Conservation (phyloP, 257 asterid genomes). For the Henckelia pumila region DNA sequence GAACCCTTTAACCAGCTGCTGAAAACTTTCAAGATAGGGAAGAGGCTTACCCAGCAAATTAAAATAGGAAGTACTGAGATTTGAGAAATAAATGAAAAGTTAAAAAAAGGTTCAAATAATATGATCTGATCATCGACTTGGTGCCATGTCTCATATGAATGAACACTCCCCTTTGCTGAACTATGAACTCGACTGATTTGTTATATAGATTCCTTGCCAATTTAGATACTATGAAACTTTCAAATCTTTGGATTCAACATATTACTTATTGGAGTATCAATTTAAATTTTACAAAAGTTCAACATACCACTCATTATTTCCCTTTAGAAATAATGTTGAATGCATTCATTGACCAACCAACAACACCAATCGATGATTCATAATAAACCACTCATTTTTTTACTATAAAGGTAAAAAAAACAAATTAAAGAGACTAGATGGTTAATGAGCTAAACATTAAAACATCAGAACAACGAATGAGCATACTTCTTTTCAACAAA, state of each 20-base stretch:
- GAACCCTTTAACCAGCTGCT: not conserved
- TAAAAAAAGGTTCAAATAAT: not conserved
- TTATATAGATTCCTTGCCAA: not conserved
- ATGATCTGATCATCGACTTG: not conserved
- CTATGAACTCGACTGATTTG: not conserved
- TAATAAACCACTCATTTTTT: not conserved
- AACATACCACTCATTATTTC: not conserved
- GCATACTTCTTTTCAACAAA: conserved; percentile 73
- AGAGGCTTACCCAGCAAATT: conserved; percentile 1
- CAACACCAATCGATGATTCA: not conserved
- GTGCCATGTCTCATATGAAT: not conserved
- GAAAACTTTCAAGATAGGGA: not conserved
- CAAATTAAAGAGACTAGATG: not conserved
- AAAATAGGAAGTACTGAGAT: not conserved
- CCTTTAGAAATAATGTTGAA: not conserved
- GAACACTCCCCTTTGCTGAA: not conserved
- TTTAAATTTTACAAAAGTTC: not conserved
- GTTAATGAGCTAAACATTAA: not conserved
- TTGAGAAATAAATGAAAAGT: not conserved
- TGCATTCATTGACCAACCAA: not conserved
- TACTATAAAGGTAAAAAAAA: not conserved
- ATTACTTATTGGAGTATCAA: not conserved
- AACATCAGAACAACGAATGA: not conserved
- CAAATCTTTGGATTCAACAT: not conserved
- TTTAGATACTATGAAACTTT: not conserved